Conservation (phyloP, 1,284 basidiomycete genomes). For the Termitomyces sp. region DNA sequence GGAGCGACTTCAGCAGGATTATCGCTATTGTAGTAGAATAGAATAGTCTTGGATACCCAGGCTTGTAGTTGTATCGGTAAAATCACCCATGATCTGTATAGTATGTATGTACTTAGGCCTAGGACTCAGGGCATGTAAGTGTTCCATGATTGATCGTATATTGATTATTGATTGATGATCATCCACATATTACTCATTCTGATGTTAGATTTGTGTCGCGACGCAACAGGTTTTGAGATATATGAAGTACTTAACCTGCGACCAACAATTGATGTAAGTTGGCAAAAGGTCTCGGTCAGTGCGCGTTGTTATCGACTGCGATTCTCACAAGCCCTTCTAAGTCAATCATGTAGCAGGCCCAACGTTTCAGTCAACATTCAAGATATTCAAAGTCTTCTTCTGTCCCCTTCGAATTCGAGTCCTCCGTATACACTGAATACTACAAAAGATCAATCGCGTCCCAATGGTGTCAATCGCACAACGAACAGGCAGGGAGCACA, state of each 20-base stretch:
- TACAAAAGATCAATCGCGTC: not conserved
- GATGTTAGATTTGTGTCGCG: too few relatives aligned
- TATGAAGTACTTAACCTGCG: too few relatives aligned
- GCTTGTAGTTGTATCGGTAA: not conserved
- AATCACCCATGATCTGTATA: not conserved
- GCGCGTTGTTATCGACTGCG: not conserved
- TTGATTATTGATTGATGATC: too few relatives aligned
- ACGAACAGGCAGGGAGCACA: slow-evolving; percentile 21
- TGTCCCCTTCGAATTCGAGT: too few relatives aligned
- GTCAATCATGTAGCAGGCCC: slow-evolving; percentile 1
- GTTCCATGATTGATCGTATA: too few relatives aligned
- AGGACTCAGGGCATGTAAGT: too few relatives aligned
- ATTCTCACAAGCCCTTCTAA: not conserved
- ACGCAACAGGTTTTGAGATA: too few relatives aligned
- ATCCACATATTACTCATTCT: too few relatives aligned
- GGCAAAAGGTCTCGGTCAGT: not conserved
- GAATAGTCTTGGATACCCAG: slow-evolving; percentile 2
- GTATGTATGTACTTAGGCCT: too few relatives aligned
- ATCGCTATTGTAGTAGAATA: not conserved
- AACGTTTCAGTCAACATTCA: too few relatives aligned
- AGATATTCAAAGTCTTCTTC: too few relatives aligned
- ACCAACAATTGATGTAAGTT: not conserved
- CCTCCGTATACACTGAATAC: not conserved
- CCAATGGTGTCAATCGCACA: slow-evolving; percentile 1
- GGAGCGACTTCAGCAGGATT: not conserved